These are phyloP conservation scores for Apophysomyces ossiformis DNA, from an alignment of 371 early-diverging fungal genomes.

Conservation along the genomic window DNA sequence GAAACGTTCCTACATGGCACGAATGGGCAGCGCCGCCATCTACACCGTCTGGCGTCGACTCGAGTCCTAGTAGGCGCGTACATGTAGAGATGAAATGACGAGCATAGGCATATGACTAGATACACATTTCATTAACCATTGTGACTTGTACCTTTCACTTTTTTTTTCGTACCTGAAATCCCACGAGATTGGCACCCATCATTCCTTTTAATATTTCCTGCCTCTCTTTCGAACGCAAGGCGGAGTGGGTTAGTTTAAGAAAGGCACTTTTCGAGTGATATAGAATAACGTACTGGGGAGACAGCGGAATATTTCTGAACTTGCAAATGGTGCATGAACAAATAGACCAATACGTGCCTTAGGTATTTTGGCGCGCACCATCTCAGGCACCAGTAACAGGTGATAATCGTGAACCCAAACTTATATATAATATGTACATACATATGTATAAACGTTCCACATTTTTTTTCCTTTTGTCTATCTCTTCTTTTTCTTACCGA, in stretches of 20 bases:
- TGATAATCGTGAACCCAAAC: slow-evolving; percentile 99
- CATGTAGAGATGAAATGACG: slow-evolving; percentile 95
- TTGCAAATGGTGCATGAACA: slow-evolving; percentile 97
- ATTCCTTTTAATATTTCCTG: slow-evolving; percentile 92
- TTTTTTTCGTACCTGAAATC: slow-evolving; percentile 77
- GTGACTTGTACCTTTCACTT: neutral
- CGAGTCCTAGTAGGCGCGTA: slow-evolving; percentile 86
- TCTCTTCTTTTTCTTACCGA: slow-evolving; percentile 58
- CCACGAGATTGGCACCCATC: slow-evolving; percentile 88
- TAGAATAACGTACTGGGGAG: slow-evolving; percentile 69
- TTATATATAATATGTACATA: slow-evolving; percentile 12
- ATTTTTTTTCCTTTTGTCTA: neutral
- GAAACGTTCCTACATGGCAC: slow-evolving; percentile 92
- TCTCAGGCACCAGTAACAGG: slow-evolving; percentile 87
- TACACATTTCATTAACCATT: slow-evolving; percentile 15
- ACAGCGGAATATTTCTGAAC: slow-evolving; percentile 93
- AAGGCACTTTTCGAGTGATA: neutral
- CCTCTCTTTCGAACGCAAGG: slow-evolving; percentile 60
- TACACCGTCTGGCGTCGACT: slow-evolving; percentile 86
- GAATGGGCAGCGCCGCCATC: slow-evolving; percentile 71
- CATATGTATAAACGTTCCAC: neutral
- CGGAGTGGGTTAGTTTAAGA: too few relatives aligned
- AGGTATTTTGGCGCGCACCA: slow-evolving; percentile 81
- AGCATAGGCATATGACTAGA: slow-evolving; percentile 90
- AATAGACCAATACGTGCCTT: slow-evolving; percentile 92